Percentiles rank a stretch among this genome's conserved stretches.
phyloP scores from a whole-genome alignment of 2,329 filamentous ascomycete species.

The Neofusicoccum sp. region DNA sequence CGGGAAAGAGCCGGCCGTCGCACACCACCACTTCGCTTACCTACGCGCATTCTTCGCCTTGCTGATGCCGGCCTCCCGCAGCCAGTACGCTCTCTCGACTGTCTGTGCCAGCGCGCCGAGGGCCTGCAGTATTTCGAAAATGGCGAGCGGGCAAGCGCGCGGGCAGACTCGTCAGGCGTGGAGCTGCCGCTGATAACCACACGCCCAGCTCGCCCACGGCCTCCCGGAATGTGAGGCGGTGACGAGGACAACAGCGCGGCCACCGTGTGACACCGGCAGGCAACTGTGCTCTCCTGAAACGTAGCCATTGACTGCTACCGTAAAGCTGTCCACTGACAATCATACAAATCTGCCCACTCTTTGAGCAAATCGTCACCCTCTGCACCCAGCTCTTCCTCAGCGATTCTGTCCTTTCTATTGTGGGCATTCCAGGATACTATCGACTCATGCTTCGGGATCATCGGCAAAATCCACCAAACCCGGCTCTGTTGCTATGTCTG shows the following conservation, averaged over 20 bases:
- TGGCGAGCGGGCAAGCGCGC: not conserved
- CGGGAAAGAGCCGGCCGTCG: not conserved
- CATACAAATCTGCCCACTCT: too few relatives aligned
- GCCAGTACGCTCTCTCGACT: slow-evolving; percentile 22
- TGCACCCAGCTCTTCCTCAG: too few relatives aligned
- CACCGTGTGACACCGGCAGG: not conserved
- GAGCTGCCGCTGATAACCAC: slow-evolving; percentile 2
- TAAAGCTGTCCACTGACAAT: too few relatives aligned
- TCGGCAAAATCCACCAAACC: too few relatives aligned
- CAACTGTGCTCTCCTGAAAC: slow-evolving; percentile 8
- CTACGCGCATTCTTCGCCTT: slow-evolving; percentile 25
- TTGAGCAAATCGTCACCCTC: too few relatives aligned
- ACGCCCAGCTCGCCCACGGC: not conserved
- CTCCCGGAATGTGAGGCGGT: not conserved
- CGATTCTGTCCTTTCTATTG: too few relatives aligned
- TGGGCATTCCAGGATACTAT: too few relatives aligned
- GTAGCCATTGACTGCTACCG: too few relatives aligned
- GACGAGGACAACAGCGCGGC: not conserved
- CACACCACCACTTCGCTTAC: not conserved
- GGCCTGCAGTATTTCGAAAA: slow-evolving; percentile 12
- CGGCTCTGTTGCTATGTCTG: too few relatives aligned
- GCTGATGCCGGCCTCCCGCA: slow-evolving; percentile 24
- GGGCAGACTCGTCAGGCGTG: not conserved
- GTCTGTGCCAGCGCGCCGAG: slow-evolving; percentile 14
- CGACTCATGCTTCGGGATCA: too few relatives aligned